phyloP scores from a whole-genome alignment of 2,329 filamentous ascomycete species.

The Aspergillus fumigatiaffinis region DNA sequence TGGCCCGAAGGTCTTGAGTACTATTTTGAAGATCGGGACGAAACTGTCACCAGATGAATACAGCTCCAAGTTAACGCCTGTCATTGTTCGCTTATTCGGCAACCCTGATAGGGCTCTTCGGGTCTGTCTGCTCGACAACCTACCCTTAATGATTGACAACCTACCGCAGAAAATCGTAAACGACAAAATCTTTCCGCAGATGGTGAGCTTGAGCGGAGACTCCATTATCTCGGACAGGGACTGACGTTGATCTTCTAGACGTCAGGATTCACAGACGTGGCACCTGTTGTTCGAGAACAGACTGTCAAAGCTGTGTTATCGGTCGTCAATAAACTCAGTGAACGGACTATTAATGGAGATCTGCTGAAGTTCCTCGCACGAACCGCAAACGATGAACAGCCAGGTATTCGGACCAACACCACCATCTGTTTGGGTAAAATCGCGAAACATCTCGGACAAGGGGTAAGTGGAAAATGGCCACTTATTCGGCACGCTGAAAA shows the following conservation, averaged over 20 bases:
- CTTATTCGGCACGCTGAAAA: no score
- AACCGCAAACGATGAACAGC: constrained; percentile 95
- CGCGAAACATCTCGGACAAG: constrained; percentile 75
- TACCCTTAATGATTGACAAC: constrained; percentile 87
- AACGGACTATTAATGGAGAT: constrained; percentile 90
- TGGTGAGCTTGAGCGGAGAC: constrained; percentile 54
- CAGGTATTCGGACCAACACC: constrained; percentile 94
- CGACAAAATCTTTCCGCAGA: constrained; percentile 93
- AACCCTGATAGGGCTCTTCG: constrained; percentile 90
- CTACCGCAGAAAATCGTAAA: constrained; percentile 85
- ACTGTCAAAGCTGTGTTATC: constrained; percentile 91
- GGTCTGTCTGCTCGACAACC: constrained; percentile 82
- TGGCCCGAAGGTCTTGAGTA: constrained; percentile 80
- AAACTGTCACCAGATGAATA: constrained; percentile 91
- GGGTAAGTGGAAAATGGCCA: constrained; percentile 34
- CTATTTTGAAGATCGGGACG: constrained; percentile 84
- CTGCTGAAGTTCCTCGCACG: constrained; percentile 86
- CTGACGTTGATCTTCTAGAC: constrained; percentile 49
- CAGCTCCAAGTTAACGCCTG: constrained; percentile 75
- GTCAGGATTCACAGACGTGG: constrained; percentile 90
- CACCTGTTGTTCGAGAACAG: constrained; percentile 89
- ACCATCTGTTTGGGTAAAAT: constrained; percentile 98
- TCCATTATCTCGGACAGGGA: not conserved
- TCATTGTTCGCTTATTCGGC: constrained; percentile 79
- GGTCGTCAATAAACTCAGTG: constrained; percentile 83